Evolutionary conservation across 2,329 filamentous ascomycete species (phyloP).

Genomic region (Xenosphaeropsis pyriputrescens): DNA sequence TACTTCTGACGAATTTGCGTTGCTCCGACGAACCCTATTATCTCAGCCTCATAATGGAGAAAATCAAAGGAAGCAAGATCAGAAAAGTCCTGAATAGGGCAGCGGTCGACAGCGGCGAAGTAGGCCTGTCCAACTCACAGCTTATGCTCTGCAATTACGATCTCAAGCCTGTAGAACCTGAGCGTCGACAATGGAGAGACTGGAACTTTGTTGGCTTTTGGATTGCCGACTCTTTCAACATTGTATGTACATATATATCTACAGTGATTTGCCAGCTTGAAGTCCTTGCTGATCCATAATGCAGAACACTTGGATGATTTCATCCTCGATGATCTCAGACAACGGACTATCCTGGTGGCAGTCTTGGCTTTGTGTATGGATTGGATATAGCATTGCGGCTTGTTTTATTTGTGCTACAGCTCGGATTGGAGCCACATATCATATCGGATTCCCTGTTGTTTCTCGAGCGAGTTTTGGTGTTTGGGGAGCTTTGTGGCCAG

Average conservation of each 20-base stretch:
- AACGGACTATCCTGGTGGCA: slow-evolving; percentile 79
- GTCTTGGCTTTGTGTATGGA: slow-evolving; percentile 76
- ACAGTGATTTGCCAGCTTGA: too few relatives aligned
- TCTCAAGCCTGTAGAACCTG: slow-evolving; percentile 65
- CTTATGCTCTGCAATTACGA: slow-evolving; percentile 80
- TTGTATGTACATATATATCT: slow-evolving; percentile 32
- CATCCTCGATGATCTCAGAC: slow-evolving; percentile 55
- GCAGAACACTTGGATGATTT: slow-evolving; percentile 85
- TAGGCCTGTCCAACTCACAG: slow-evolving; percentile 63
- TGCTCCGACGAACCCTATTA: slow-evolving; percentile 13
- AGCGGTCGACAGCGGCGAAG: slow-evolving; percentile 54
- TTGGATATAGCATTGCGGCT: slow-evolving; percentile 68
- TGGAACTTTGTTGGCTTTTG: slow-evolving; percentile 87
- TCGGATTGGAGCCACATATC: slow-evolving; percentile 73
- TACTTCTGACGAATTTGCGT: slow-evolving; percentile 12
- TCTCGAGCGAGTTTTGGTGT: slow-evolving; percentile 70
- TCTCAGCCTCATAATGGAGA: slow-evolving; percentile 13
- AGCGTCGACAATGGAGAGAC: slow-evolving; percentile 67
- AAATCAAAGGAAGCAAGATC: slow-evolving; percentile 8
- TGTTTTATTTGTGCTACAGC: slow-evolving; percentile 66
- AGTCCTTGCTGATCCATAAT: too few relatives aligned
- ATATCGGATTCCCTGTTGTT: slow-evolving; percentile 79
- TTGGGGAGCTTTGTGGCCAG: slow-evolving; percentile 79
- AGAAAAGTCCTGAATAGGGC: slow-evolving; percentile 34
- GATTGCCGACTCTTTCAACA: slow-evolving; percentile 76